Evolutionary conservation across 1,139 yeast species (phyloP).

Genomic region (Pichia norvegensis): DNA sequence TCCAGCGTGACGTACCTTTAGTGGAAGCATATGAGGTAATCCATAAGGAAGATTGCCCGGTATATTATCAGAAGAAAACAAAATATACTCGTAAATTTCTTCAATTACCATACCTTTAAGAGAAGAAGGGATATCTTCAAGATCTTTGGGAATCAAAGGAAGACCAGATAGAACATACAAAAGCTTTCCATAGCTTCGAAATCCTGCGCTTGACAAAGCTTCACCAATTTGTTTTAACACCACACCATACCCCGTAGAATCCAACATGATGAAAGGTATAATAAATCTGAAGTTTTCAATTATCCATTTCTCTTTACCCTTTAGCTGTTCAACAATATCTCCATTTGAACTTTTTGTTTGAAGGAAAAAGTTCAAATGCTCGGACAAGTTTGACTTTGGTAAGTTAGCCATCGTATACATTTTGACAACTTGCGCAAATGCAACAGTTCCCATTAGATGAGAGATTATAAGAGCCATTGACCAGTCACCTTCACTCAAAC

Average conservation of each 20-base stretch:
- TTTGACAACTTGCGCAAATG: slow-evolving; percentile 52
- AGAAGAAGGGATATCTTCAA: slow-evolving; percentile 28
- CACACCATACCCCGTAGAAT: slow-evolving; percentile 30
- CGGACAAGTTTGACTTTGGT: slow-evolving; percentile 22
- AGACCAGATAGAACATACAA: slow-evolving; percentile 24
- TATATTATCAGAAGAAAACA: slow-evolving; percentile 28
- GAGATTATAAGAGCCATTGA: slow-evolving; percentile 70
- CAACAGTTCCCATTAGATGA: slow-evolving; percentile 53
- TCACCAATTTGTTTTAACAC: slow-evolving; percentile 51
- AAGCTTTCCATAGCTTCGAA: slow-evolving; percentile 20
- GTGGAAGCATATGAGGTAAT: slow-evolving; percentile 46
- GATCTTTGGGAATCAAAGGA: slow-evolving; percentile 23
- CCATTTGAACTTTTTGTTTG: slow-evolving; percentile 19
- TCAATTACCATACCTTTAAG: slow-evolving; percentile 44
- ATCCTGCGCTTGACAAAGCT: slow-evolving; percentile 36
- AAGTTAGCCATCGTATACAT: slow-evolving; percentile 41
- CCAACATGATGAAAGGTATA: slow-evolving; percentile 25
- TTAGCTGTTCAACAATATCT: slow-evolving; percentile 14
- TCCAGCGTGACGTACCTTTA: slow-evolving; percentile 57
- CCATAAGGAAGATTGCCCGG: slow-evolving; percentile 31
- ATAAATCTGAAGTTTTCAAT: slow-evolving; percentile 23
- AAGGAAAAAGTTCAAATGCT: slow-evolving; percentile 24
- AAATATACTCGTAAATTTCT: slow-evolving; percentile 64
- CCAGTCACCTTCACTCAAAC: slow-evolving; percentile 65
- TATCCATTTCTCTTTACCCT: slow-evolving; percentile 25